phyloP scores from a whole-genome alignment of 768 basidiomycete genomes.

The Roridomyces roridus region DNA sequence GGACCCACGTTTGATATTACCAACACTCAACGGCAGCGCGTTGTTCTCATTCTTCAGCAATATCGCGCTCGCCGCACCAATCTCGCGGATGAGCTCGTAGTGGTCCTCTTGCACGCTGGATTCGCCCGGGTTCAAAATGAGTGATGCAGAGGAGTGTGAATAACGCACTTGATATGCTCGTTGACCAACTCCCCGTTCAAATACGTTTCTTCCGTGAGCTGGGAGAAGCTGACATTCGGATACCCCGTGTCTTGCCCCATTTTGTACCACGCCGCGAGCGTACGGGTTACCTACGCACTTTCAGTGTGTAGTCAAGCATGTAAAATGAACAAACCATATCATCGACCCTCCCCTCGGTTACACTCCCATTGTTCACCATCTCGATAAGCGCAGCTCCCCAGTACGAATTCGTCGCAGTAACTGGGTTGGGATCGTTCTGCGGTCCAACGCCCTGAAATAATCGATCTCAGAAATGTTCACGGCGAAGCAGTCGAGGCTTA shows the following conservation, averaged over 20 bases:
- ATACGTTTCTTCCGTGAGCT: not conserved
- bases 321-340: constrained; percentile 61
- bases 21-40: constrained; percentile 46
- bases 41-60: constrained; percentile 64
- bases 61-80: constrained; percentile 68
- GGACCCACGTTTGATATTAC: constrained; percentile 41
- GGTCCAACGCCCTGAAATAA: not conserved
- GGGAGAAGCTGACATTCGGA: constrained; percentile 1
- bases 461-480: constrained; percentile 15
- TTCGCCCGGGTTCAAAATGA: not conserved
- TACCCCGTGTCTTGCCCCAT: constrained; percentile 23
- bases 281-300: constrained; percentile 41
- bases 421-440: constrained; percentile 13
- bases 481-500: not conserved
- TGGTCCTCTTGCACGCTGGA: constrained; percentile 20
- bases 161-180: constrained; percentile 13
- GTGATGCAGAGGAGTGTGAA: not conserved
- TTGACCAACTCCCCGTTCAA: not conserved
- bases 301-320: constrained; percentile 19
- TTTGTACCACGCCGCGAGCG: constrained; percentile 49
- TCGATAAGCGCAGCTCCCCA: constrained; percentile 37
- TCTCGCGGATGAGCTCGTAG: constrained; percentile 57
- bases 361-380: constrained; percentile 53
- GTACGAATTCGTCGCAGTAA: constrained; percentile 17
- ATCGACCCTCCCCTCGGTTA: constrained; percentile 50